phyloP scores from a whole-genome alignment of 2,329 filamentous ascomycete species.

The Dissoconium aciculare region DNA sequence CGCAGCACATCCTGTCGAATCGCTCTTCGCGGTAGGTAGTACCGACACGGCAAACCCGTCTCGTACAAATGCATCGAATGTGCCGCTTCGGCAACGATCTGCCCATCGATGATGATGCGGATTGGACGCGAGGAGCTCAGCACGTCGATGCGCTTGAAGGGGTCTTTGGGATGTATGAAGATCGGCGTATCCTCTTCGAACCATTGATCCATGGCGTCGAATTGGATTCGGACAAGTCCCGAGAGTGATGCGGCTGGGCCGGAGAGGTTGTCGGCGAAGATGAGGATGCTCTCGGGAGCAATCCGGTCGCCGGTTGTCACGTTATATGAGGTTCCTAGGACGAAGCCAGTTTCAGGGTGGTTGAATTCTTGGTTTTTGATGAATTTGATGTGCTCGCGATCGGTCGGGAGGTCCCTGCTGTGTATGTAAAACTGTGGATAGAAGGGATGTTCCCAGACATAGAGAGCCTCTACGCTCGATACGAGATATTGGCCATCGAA shows the following conservation, averaged over 20 bases:
- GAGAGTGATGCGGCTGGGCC: conserved; percentile 8
- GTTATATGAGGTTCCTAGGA: conserved; percentile 14
- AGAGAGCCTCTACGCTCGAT: conserved; percentile 21
- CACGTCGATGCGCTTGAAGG: conserved; percentile 50
- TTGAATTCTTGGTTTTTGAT: conserved; percentile 12
- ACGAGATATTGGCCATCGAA: conserved; percentile 22
- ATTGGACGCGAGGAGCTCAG: conserved; percentile 41
- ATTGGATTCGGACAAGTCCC: conserved; percentile 17
- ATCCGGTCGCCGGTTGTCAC: conserved; percentile 11
- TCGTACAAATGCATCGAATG: conserved; percentile 43
- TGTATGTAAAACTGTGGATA: conserved; percentile 30
- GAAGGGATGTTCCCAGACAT: conserved; percentile 31
- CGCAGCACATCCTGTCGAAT: conserved; percentile 34
- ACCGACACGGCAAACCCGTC: conserved; percentile 43
- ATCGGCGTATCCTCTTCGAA: conserved; percentile 47
- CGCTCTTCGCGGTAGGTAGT: conserved; percentile 42
- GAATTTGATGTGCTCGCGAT: conserved; percentile 8
- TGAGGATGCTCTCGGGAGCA: conserved; percentile 11
- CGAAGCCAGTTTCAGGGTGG: conserved; percentile 5
- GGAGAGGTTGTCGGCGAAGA: conserved; percentile 11
- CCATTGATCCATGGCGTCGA: conserved; percentile 28
- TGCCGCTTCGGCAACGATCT: conserved; percentile 32
- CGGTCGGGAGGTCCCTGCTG: too few relatives aligned
- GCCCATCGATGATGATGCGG: conserved; percentile 35
- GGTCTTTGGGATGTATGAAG: conserved; percentile 51